These are phyloP conservation scores for Tuber indicum DNA, from an alignment of 495 filamentous ascomycete genomes.

Conservation along the genomic window DNA sequence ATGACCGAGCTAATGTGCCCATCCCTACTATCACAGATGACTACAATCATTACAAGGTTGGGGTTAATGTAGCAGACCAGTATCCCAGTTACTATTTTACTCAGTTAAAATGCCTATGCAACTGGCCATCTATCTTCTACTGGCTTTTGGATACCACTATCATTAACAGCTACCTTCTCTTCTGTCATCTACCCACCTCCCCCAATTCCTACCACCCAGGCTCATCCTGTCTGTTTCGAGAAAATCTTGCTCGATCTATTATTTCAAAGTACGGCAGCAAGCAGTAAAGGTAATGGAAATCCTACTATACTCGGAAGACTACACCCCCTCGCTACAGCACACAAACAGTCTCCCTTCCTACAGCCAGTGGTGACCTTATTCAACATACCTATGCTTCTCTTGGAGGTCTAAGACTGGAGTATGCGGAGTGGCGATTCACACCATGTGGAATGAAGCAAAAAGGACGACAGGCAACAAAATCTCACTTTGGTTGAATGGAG, in stretches of 20 bases:
- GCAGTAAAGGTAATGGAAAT: not conserved
- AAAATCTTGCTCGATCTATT: not conserved
- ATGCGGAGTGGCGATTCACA: not conserved
- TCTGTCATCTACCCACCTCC: not conserved
- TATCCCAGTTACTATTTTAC: slow-evolving; percentile 25
- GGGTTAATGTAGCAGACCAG: slow-evolving; percentile 30
- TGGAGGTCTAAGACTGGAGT: not conserved
- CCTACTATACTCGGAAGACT: too few species aligned
- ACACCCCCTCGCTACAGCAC: not conserved
- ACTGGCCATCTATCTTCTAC: slow-evolving; percentile 31
- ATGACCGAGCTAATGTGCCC: slow-evolving; percentile 5
- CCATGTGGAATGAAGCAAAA: not conserved
- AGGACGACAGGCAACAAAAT: not conserved
- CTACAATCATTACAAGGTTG: slow-evolving; percentile 32
- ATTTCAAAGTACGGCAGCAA: not conserved
- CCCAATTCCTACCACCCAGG: not conserved
- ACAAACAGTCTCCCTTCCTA: not conserved
- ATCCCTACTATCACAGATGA: slow-evolving; percentile 25
- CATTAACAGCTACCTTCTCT: slow-evolving; percentile 8
- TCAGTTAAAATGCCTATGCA: slow-evolving; percentile 15
- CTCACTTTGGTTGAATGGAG: not conserved
- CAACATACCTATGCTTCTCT: not conserved
- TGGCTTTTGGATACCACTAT: slow-evolving; percentile 32
- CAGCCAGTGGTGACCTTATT: not conserved
- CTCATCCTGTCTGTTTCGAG: not conserved